phyloP scores from a whole-genome alignment of 306 rosid species.

The Prunus dulcis region DNA sequence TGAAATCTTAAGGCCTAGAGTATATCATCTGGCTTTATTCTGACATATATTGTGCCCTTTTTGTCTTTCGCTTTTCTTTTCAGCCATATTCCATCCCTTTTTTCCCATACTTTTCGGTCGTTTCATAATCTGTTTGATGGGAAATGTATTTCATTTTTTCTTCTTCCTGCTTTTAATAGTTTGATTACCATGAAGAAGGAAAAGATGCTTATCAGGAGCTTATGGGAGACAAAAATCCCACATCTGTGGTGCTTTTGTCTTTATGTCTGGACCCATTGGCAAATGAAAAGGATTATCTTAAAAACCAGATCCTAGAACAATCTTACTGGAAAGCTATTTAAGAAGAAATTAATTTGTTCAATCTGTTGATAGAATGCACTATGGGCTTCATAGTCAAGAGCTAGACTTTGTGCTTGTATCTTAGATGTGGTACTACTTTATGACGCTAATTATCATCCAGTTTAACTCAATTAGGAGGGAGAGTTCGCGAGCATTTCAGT shows the following conservation, averaged over 20 bases:
- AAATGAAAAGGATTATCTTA: neutral
- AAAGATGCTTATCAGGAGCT: neutral
- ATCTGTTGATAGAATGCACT: neutral
- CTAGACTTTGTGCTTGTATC: neutral
- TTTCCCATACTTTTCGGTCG: neutral
- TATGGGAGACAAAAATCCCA: neutral
- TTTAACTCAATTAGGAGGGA: constrained; percentile 63
- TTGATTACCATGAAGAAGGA: neutral
- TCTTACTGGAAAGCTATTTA: neutral
- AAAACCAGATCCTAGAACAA: neutral
- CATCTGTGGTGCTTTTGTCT: neutral
- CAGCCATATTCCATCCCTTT: neutral
- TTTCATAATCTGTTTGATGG: neutral
- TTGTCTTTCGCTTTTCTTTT: neutral
- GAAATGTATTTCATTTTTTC: neutral
- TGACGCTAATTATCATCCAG: constrained; percentile 20
- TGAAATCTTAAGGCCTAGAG: neutral
- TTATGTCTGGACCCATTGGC: neutral
- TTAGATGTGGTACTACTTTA: neutral
- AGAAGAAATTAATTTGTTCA: neutral
- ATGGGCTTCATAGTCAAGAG: neutral
- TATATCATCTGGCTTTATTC: neutral
- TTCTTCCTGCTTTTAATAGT: neutral
- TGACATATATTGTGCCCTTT: neutral
- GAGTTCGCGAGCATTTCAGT: constrained; percentile 63